Evolutionary conservation across 2,329 filamentous ascomycete genomes (phyloP), one percentile per base, ranked within the genome.

Genomic region (Fusarium domesticum): DNA sequence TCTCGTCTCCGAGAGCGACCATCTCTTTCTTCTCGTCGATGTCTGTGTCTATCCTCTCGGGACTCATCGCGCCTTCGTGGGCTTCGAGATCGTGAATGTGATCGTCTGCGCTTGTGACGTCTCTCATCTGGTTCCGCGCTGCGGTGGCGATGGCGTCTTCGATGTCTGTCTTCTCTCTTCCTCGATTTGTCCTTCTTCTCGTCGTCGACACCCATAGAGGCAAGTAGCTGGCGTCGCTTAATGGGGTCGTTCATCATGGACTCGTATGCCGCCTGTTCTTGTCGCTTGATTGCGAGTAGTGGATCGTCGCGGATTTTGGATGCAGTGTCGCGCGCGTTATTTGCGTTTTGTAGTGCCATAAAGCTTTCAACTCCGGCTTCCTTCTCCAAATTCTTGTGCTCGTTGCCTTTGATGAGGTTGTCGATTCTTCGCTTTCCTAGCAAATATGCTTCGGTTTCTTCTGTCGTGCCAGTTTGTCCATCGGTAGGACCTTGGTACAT

Each of bases 371-470:
- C 69, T 0, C 76, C 75, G 5, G 84, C 78, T 25, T 82, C 75
- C 67, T 95, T 96, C 67, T 89, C 85, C 45, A 96, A 70, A 53
- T 86, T 87, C 64, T 93, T 86, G 56, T 81, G 81, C 37, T 95
- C 89, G 31, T 85, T 85, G 37, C 87, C 88, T 64, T 93, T 81
- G 42, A 98, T 75, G 25, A 82, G 65, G 11, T 84, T 83, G 71
- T 97, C 92, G 64, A 98, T 92, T 46, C 91, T 80, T 46, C 93
- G 79, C 74, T 96, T 97, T 40, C 93, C 93, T 12, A 98, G 75
- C 1, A 98, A 70, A 64, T 95, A 98, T 4, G 87, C 89, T 63
- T 98, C 93, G 71, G 89, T 90, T 69, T 97, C 93, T 66, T 96
- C 92, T 5, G 79, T 81, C 31, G 81, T 88, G 20, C 85, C 86